phyloP scores from a whole-genome alignment of 2,329 filamentous ascomycete species.

The Graphiopsis chlorocephala region DNA sequence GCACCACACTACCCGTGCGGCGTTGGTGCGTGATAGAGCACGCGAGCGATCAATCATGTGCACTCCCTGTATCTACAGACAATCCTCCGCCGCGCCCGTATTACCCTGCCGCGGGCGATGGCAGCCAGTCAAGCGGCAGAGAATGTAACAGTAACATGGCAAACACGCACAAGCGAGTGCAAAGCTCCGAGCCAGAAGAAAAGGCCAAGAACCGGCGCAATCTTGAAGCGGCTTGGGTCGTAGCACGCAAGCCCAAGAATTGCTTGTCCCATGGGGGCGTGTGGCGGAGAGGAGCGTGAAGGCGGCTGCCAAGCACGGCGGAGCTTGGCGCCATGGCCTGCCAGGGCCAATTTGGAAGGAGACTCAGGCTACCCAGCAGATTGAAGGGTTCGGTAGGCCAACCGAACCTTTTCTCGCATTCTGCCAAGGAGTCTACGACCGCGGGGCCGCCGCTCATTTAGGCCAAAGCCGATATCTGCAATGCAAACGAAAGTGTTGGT shows the following conservation, averaged over 20 bases:
- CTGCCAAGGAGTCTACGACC: slow-evolving; percentile 3
- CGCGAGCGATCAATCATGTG: slow-evolving; percentile 15
- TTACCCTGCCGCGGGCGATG: not conserved
- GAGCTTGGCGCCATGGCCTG: slow-evolving; percentile 7
- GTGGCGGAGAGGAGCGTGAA: slow-evolving; percentile 9
- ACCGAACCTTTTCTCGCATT: not conserved
- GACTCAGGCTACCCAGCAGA: not conserved
- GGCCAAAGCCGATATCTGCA: slow-evolving; percentile 12
- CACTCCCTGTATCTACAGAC: slow-evolving; percentile 2
- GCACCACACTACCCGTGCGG: not conserved
- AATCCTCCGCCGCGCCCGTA: slow-evolving; percentile 14
- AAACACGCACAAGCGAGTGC: slow-evolving; percentile 4
- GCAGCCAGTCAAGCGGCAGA: slow-evolving; percentile 6
- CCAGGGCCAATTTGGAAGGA: slow-evolving; percentile 8
- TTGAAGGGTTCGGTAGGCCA: slow-evolving; percentile 6
- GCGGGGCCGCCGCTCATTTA: slow-evolving; percentile 7
- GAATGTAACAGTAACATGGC: slow-evolving; percentile 16
- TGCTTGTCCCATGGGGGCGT: slow-evolving; percentile 9
- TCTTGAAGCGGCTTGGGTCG: slow-evolving; percentile 17
- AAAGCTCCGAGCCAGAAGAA: not conserved
- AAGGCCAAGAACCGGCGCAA: slow-evolving; percentile 6
- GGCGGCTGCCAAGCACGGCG: not conserved
- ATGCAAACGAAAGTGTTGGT: not conserved
- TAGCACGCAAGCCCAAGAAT: slow-evolving; percentile 12
- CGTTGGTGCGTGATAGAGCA: slow-evolving; percentile 12